Percentiles rank a stretch among this genome's conserved stretches.
phyloP scores from a whole-genome alignment of 2,329 filamentous ascomycete species.

The Mariannaea sp. region DNA sequence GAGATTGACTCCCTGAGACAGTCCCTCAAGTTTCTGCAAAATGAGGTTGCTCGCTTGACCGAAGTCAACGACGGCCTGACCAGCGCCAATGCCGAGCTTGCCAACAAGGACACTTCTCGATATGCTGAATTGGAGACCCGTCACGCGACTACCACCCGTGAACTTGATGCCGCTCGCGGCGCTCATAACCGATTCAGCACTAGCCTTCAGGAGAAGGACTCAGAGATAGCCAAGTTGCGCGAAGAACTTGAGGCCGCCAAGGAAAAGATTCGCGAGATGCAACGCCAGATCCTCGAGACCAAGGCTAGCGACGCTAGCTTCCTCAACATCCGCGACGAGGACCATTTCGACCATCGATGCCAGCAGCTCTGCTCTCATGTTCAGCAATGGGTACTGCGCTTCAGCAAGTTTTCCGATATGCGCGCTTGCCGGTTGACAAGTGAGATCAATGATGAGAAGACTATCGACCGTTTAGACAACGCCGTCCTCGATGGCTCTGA shows the following conservation, averaged over 20 bases:
- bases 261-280: slow-evolving; percentile 59
- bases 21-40: slow-evolving; percentile 78
- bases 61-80: slow-evolving; percentile 82
- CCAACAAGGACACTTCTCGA: slow-evolving; percentile 74
- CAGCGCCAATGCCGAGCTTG: slow-evolving; percentile 77
- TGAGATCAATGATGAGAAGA: slow-evolving; percentile 89
- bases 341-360: slow-evolving; percentile 93
- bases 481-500: slow-evolving; percentile 92
- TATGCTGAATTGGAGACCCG: slow-evolving; percentile 70
- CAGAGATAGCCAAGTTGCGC: slow-evolving; percentile 78
- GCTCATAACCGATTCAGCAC: slow-evolving; percentile 66
- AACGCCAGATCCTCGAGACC: slow-evolving; percentile 59
- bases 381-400: slow-evolving; percentile 96
- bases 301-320: slow-evolving; percentile 71
- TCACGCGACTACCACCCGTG: slow-evolving; percentile 67
- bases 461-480: slow-evolving; percentile 93
- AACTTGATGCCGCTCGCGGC: slow-evolving; percentile 70
- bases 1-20: slow-evolving; percentile 84
- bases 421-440: slow-evolving; percentile 81
- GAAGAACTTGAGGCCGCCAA: slow-evolving; percentile 77
- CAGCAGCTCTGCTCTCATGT: slow-evolving; percentile 95
- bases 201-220: slow-evolving; percentile 79
- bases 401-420: slow-evolving; percentile 97
- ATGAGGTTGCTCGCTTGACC: slow-evolving; percentile 78
- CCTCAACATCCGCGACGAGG: slow-evolving; percentile 81